phyloP scores from a whole-genome alignment of 1,284 basidiomycete genomes.

The Ganoderma multipileum region DNA sequence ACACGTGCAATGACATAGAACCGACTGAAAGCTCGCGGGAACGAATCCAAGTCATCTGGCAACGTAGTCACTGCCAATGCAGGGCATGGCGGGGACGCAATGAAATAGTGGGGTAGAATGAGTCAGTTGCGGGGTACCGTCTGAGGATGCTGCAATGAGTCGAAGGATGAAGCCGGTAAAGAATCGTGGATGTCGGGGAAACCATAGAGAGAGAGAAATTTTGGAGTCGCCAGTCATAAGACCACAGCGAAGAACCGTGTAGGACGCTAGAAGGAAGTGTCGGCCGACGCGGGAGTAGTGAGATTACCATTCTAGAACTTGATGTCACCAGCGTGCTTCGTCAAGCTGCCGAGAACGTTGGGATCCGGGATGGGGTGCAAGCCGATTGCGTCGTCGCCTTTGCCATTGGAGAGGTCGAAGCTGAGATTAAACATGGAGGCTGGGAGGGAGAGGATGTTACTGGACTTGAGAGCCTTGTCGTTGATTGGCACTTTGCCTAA shows the following conservation, averaged over 20 bases:
- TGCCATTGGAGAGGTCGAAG: background rate
- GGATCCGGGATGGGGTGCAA: background rate
- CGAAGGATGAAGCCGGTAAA: background rate
- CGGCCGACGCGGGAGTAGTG: background rate
- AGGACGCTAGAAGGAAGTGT: background rate
- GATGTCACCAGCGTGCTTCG: background rate
- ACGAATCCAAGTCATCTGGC: background rate
- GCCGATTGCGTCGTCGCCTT: background rate
- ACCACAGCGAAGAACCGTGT: background rate
- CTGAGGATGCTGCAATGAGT: background rate
- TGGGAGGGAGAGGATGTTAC: background rate
- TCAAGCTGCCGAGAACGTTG: background rate
- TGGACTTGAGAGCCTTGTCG: background rate
- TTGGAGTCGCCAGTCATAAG: background rate
- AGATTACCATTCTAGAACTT: background rate
- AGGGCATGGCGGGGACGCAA: background rate
- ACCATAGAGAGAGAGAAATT: background rate
- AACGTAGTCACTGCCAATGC: background rate
- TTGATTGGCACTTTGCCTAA: background rate
- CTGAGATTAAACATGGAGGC: background rate
- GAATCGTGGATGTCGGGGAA: background rate
- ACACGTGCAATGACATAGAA: background rate
- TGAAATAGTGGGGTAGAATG: background rate
- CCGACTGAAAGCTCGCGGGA: background rate
- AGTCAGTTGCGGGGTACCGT: background rate